phyloP scores from a whole-genome alignment of 257 asterid genomes.

The Solanum neorickii region DNA sequence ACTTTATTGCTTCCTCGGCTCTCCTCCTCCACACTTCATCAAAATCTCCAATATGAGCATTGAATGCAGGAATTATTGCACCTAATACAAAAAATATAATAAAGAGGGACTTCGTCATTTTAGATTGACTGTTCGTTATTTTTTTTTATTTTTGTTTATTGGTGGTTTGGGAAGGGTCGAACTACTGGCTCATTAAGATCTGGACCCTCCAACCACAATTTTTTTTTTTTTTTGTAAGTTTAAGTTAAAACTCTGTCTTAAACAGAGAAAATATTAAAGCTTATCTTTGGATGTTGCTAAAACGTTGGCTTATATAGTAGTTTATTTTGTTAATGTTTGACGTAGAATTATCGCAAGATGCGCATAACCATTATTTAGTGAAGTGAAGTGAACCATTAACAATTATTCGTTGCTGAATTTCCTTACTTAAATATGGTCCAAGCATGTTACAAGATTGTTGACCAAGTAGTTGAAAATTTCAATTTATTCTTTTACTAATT shows the following conservation, averaged over 20 bases:
- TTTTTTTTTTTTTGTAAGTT: background rate
- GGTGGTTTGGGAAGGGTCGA: slow-evolving; percentile 7
- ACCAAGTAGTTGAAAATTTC: background rate
- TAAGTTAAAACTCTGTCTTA: background rate
- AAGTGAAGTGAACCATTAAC: background rate
- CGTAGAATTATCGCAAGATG: background rate
- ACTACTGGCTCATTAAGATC: slow-evolving; percentile 7
- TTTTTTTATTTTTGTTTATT: background rate
- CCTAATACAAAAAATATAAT: slow-evolving; percentile 19
- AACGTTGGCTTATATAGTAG: background rate
- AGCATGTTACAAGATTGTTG: background rate
- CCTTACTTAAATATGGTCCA: background rate
- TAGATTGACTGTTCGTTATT: slow-evolving; percentile 1
- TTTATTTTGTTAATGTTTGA: background rate
- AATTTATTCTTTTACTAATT: background rate
- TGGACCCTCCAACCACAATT: slow-evolving; percentile 5
- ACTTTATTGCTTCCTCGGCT: slow-evolving; percentile 30
- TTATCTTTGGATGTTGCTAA: background rate
- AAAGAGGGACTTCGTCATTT: background rate
- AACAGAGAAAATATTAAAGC: background rate
- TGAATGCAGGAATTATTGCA: slow-evolving; percentile 11
- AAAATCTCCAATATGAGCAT: slow-evolving; percentile 8
- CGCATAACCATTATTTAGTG: background rate
- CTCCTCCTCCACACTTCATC: slow-evolving; percentile 28
- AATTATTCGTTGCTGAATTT: background rate